Conservation (phyloP, 2,329 filamentous ascomycete genomes). For the Ambrosiella beaveri region DNA sequence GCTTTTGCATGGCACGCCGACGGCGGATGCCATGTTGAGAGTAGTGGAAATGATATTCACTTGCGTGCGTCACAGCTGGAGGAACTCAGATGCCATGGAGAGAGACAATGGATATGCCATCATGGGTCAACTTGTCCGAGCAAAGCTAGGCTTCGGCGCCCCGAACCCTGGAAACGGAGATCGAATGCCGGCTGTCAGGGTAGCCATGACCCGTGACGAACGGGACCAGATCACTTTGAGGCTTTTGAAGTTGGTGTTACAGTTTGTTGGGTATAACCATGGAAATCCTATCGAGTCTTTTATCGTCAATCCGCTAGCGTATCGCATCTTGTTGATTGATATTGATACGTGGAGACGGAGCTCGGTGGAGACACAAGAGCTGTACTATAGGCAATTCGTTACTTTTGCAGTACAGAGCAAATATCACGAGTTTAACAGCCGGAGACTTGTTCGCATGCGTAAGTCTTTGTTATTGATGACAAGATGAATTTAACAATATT, state of each 20-base stretch:
- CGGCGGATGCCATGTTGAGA: conserved; percentile 52
- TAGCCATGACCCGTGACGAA: conserved; percentile 33
- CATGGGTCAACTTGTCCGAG: conserved; percentile 63
- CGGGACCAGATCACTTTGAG: conserved; percentile 39
- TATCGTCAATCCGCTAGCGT: conserved; percentile 89
- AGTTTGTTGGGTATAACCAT: conserved; percentile 78
- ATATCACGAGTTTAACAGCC: conserved; percentile 80
- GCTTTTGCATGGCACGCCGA: conserved; percentile 59
- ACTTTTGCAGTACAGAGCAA: conserved; percentile 82
- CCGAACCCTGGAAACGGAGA: conserved; percentile 1
- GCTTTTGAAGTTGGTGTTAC: conserved; percentile 59
- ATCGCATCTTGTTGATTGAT: conserved; percentile 80
- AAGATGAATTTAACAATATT: not conserved
- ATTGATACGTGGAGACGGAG: conserved; percentile 83
- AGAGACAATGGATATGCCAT: conserved; percentile 87
- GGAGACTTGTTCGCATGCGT: conserved; percentile 79
- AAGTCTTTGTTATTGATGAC: conserved; percentile 23
- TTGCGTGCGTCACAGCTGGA: conserved; percentile 79
- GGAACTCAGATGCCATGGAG: conserved; percentile 97
- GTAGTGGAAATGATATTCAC: conserved; percentile 73
- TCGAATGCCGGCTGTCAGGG: conserved; percentile 8
- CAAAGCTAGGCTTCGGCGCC: conserved; percentile 46
- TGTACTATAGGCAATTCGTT: conserved; percentile 87
- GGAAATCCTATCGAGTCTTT: conserved; percentile 69
- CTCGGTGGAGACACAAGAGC: conserved; percentile 56